Evolutionary conservation across 2,329 filamentous ascomycete genomes (phyloP).

Genomic region (Stemphylium beticola): DNA sequence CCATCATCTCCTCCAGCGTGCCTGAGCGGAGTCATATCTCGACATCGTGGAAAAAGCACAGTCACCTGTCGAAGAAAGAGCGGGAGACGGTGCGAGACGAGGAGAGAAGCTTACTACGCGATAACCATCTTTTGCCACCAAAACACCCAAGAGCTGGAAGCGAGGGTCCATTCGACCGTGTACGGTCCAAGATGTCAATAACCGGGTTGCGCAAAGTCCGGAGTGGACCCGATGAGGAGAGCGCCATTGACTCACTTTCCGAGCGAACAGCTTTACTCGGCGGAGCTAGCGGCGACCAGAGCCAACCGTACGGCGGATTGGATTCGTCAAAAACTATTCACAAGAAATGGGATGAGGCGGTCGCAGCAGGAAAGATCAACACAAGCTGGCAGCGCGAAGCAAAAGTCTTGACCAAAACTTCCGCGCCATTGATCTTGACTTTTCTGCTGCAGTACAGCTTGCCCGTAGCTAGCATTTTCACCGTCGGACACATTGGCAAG

Average conservation of each 20-base stretch:
- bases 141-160: constrained; percentile 54
- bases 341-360: constrained; percentile 68
- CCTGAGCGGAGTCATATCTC: constrained; percentile 43
- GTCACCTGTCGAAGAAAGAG: constrained; percentile 59
- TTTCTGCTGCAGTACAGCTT: constrained; percentile 58
- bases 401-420: constrained; percentile 71
- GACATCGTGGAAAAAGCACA: constrained; percentile 41
- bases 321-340: constrained; percentile 56
- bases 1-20: constrained; percentile 67
- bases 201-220: constrained; percentile 36
- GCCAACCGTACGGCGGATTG: constrained; percentile 53
- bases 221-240: constrained; percentile 44
- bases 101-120: constrained; percentile 63
- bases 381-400: constrained; percentile 92
- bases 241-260: constrained; percentile 25
- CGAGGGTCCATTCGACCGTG: constrained; percentile 31
- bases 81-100: constrained; percentile 61
- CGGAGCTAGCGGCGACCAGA: constrained; percentile 42
- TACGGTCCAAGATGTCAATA: constrained; percentile 39
- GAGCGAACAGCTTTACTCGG: constrained; percentile 60
- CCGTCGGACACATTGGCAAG: constrained; percentile 58
- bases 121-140: constrained; percentile 64
- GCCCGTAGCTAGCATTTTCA: constrained; percentile 56
- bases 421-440: constrained; percentile 53
- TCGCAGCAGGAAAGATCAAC: constrained; percentile 78